Conservation (phyloP, 345 rosid genomes). For the Hypericum perforatum region DNA sequence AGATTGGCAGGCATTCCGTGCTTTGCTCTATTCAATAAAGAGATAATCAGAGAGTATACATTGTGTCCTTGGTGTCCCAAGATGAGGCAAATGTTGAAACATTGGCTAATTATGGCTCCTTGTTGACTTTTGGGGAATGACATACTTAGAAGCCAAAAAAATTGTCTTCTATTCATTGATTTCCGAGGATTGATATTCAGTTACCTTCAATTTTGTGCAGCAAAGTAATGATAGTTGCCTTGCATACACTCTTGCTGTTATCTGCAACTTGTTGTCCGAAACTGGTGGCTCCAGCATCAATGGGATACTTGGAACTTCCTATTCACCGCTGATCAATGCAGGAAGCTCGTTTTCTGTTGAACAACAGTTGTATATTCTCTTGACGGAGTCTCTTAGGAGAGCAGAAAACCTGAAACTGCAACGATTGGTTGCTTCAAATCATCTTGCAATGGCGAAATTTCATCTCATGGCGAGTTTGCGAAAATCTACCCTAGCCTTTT, state of each 20-base stretch:
- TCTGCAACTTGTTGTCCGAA: conserved; percentile 85
- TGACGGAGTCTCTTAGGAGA: conserved; percentile 71
- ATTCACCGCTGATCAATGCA: conserved; percentile 50
- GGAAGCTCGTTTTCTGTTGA: conserved; percentile 67
- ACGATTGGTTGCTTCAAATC: conserved; percentile 78
- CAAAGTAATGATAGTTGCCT: conserved; percentile 83
- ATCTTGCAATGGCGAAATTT: conserved; percentile 93
- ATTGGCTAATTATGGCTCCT: too few relatives aligned
- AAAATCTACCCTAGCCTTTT: neutral
- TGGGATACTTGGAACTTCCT: conserved; percentile 70
- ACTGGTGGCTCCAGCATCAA: conserved; percentile 59
- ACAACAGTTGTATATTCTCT: conserved; percentile 78
- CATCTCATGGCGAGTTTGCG: conserved; percentile 57
- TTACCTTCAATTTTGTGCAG: conserved; percentile 44
- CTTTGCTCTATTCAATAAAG: too few relatives aligned
- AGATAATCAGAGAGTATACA: too few relatives aligned
- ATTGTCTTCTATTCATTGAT: neutral
- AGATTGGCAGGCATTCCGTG: too few relatives aligned
- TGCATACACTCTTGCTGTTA: conserved; percentile 84
- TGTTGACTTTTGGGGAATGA: too few relatives aligned
- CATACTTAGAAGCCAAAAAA: neutral
- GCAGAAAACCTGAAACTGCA: conserved; percentile 79
- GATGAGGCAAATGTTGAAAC: too few relatives aligned
- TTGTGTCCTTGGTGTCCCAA: too few relatives aligned
- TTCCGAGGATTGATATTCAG: conserved; percentile 2